These are phyloP conservation scores for Croton setiger DNA, from an alignment of 441 rosid species.

Conservation along the genomic window DNA sequence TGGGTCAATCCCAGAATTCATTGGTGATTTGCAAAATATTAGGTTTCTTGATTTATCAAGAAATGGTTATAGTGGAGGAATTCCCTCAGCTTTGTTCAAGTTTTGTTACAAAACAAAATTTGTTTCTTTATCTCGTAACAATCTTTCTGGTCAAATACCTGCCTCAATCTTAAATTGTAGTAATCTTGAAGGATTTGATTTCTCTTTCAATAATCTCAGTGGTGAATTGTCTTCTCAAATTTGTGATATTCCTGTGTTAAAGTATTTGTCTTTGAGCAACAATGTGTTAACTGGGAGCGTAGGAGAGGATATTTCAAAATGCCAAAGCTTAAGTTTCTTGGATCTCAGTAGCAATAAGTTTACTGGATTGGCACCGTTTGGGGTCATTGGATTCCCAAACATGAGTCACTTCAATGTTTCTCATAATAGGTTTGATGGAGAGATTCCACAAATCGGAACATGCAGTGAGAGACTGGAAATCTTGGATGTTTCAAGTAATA, in stretches of 20 bases:
- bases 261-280: slow-evolving; percentile 57
- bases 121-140: slow-evolving; percentile 69
- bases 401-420: slow-evolving; percentile 66
- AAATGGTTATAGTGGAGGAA: slow-evolving; percentile 59
- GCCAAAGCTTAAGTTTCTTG: slow-evolving; percentile 53
- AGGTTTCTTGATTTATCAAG: slow-evolving; percentile 90
- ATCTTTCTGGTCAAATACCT: slow-evolving; percentile 72
- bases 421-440: slow-evolving; percentile 59
- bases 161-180: slow-evolving; percentile 55
- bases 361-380: slow-evolving; percentile 64
- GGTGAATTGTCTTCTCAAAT: slow-evolving; percentile 64
- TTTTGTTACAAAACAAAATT: slow-evolving; percentile 69
- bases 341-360: slow-evolving; percentile 78
- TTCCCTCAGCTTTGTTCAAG: slow-evolving; percentile 65
- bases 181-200: slow-evolving; percentile 74
- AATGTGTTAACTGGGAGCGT: slow-evolving; percentile 64
- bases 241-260: slow-evolving; percentile 57
- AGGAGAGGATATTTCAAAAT: slow-evolving; percentile 44
- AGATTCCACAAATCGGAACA: slow-evolving; percentile 48
- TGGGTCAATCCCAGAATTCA: slow-evolving; percentile 82
- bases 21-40: slow-evolving; percentile 71
- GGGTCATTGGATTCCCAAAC: slow-evolving; percentile 50
- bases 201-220: slow-evolving; percentile 66
- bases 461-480: slow-evolving; percentile 59
- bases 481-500: slow-evolving; percentile 79